A percentile compares a stretch with the other conserved stretches of the same genome.
phyloP scores from a whole-genome alignment of 2,329 filamentous ascomycete genomes.

The Fusarium sp. region DNA sequence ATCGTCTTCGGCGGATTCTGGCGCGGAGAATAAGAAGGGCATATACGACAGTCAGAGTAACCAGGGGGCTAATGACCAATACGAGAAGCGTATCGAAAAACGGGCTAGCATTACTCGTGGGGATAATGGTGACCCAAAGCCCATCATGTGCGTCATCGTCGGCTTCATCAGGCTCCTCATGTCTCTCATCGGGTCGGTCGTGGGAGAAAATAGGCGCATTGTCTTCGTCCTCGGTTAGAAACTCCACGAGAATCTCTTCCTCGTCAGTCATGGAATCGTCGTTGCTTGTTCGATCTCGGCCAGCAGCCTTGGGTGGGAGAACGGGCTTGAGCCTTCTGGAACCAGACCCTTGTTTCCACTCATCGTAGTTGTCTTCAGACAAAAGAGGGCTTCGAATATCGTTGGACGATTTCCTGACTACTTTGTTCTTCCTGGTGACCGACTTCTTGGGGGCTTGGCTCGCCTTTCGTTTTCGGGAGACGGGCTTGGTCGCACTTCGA shows the following conservation, averaged over 20 bases:
- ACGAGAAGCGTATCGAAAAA: slow-evolving; percentile 98
- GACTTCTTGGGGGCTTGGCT: slow-evolving; percentile 18
- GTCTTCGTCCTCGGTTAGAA: slow-evolving; percentile 49
- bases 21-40: slow-evolving; percentile 88
- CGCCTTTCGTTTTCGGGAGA: slow-evolving; percentile 29
- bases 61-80: slow-evolving; percentile 92
- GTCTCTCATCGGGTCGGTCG: slow-evolving; percentile 41
- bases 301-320: slow-evolving; percentile 20
- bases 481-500: slow-evolving; percentile 18
- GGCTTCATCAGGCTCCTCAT: slow-evolving; percentile 34
- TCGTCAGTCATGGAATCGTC: slow-evolving; percentile 20
- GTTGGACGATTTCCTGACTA: slow-evolving; percentile 23
- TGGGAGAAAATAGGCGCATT: slow-evolving; percentile 45
- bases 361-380: slow-evolving; percentile 26
- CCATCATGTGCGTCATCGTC: slow-evolving; percentile 70
- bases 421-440: slow-evolving; percentile 22
- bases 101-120: slow-evolving; percentile 88
- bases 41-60: slow-evolving; percentile 94
- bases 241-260: slow-evolving; percentile 40
- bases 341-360: slow-evolving; percentile 14
- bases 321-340: slow-evolving; percentile 25
- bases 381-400: slow-evolving; percentile 35
- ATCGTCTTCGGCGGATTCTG: slow-evolving; percentile 88
- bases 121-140: slow-evolving; percentile 96
- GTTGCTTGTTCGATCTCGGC: slow-evolving; percentile 3